A percentile compares a stretch with the other conserved stretches of the same genome.
Conservation (phyloP, 768 basidiomycete species). For the Rhodotorula diobovata region DNA sequence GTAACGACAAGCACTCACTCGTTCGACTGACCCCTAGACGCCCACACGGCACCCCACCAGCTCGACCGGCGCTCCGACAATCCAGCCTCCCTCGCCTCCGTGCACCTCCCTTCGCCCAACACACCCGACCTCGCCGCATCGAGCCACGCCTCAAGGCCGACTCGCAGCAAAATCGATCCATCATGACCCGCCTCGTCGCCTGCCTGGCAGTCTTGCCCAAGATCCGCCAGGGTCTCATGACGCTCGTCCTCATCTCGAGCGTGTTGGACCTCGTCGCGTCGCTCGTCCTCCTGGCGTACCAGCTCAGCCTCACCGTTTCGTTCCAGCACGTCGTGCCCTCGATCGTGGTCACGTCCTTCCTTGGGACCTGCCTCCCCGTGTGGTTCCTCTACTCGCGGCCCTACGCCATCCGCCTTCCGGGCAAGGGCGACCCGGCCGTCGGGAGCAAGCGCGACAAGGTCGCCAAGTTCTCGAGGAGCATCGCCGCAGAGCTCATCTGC, state of each 20-base stretch:
- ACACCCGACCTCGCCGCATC: background rate
- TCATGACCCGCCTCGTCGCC: background rate
- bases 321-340: conserved; percentile 27
- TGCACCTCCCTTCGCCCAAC: background rate
- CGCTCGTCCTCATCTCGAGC: background rate
- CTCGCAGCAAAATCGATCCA: background rate
- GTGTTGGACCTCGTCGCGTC: conserved; percentile 12
- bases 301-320: conserved; percentile 14
- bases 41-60: conserved; percentile 28
- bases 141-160: no score
- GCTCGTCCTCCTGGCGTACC: conserved; percentile 32
- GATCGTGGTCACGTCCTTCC: conserved; percentile 21
- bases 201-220: conserved; percentile 6
- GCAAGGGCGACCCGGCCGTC: background rate
- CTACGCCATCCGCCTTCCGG: conserved; percentile 23
- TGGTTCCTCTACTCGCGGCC: conserved; percentile 33
- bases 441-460: conserved; percentile 16
- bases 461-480: conserved; percentile 22
- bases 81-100: background rate
- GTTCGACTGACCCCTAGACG: conserved; percentile 20
- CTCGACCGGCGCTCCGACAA: background rate
- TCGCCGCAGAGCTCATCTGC: conserved; percentile 12
- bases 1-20: background rate
- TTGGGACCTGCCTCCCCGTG: conserved; percentile 16
- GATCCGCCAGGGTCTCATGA: background rate